phyloP scores from a whole-genome alignment of 2,329 filamentous ascomycete genomes.

The Nannizziopsis barbatae region DNA sequence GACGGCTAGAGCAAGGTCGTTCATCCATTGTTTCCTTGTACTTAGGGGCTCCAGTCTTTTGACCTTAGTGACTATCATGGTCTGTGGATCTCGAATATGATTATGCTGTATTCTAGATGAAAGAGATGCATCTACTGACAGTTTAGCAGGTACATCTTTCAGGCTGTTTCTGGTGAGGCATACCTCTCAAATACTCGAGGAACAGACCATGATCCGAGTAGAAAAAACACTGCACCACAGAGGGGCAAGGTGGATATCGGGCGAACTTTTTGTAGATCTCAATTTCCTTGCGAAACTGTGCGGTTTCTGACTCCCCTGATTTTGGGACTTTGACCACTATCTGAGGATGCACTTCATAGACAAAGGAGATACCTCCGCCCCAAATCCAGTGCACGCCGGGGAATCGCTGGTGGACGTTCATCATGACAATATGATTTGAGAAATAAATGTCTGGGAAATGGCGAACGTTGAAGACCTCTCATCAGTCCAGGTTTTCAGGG shows the following conservation, averaged over 20 bases:
- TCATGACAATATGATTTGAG: constrained; percentile 7
- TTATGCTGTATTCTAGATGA: constrained; percentile 21
- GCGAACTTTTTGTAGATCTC: constrained; percentile 20
- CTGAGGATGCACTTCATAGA: constrained; percentile 22
- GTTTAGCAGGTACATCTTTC: constrained; percentile 13
- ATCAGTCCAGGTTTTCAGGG: no score
- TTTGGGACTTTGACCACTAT: constrained; percentile 24
- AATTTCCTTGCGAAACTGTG: constrained; percentile 21
- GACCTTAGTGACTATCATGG: constrained; percentile 19
- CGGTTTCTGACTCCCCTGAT: constrained; percentile 19
- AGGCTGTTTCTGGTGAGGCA: constrained; percentile 2
- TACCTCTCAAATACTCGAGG: constrained; percentile 24
- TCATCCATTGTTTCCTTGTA: constrained; percentile 25
- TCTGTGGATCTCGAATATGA: constrained; percentile 18
- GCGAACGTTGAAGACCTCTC: no score
- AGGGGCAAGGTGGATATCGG: constrained; percentile 18
- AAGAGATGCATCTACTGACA: constrained; percentile 18
- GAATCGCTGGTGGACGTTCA: constrained; percentile 18
- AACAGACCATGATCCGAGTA: constrained; percentile 20
- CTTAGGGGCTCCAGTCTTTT: constrained; percentile 21
- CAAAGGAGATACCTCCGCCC: constrained; percentile 20
- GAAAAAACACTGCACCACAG: constrained; percentile 20
- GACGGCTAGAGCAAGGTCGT: constrained; percentile 23
- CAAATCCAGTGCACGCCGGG: constrained; percentile 20
- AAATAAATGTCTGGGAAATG: no score